Conservation (phyloP, 2,329 filamentous ascomycete species). For the Hymenoscyphus scutula region DNA sequence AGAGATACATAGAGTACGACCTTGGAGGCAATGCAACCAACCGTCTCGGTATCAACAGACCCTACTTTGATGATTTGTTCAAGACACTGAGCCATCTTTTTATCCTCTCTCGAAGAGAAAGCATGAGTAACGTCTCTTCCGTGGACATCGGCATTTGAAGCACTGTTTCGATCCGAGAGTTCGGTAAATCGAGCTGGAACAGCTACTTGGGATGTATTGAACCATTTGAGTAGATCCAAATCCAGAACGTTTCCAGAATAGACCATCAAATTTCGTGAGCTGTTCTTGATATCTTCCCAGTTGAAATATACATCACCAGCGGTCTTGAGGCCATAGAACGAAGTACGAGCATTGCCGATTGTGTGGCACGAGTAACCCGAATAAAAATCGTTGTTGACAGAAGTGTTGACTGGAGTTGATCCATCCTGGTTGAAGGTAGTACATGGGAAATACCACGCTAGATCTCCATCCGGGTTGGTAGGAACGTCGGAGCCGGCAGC, state of each 20-base stretch:
- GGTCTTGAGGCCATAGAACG: conserved; percentile 71
- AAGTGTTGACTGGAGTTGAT: conserved; percentile 72
- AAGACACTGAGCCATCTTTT: conserved; percentile 80
- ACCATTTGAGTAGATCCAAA: conserved; percentile 83
- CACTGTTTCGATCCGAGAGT: conserved; percentile 64
- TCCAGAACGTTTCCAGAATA: conserved; percentile 95
- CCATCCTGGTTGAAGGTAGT: conserved; percentile 90
- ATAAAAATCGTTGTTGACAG: conserved; percentile 62
- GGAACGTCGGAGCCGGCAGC: conserved; percentile 74
- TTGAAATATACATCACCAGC: conserved; percentile 92
- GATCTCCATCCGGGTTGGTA: conserved; percentile 66
- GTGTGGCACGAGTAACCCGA: conserved; percentile 89
- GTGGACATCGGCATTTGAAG: conserved; percentile 61
- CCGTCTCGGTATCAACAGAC: conserved; percentile 89
- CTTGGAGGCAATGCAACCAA: conserved; percentile 95
- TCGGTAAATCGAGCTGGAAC: conserved; percentile 77
- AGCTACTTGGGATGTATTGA: conserved; percentile 76
- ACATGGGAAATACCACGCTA: conserved; percentile 98
- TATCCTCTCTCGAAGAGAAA: conserved; percentile 77
- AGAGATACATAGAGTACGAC: conserved; percentile 94
- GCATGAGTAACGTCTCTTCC: conserved; percentile 87
- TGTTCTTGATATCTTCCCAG: conserved; percentile 91
- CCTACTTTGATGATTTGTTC: conserved; percentile 95
- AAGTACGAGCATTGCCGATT: conserved; percentile 59
- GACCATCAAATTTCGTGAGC: conserved; percentile 83